Evolutionary conservation across 2,329 filamentous ascomycete species (phyloP), one percentile per base, ranked within the genome.

Genomic region (Cladosporium sp.): DNA sequence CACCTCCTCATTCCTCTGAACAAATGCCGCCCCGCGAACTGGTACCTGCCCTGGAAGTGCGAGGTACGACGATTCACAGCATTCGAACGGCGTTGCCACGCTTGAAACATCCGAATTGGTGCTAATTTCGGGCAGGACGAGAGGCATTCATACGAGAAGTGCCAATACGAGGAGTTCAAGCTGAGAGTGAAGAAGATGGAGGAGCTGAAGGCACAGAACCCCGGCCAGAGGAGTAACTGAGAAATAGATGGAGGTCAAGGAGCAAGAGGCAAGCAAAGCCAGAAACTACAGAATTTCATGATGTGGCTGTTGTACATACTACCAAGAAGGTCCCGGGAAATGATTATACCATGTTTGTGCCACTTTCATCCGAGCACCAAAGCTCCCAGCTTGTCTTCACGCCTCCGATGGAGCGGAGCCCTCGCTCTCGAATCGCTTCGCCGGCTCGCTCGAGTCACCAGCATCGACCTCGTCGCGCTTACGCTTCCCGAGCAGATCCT

Each of bases 161-260:
- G 93, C 82, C 93, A 98, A 69, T 98, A 98, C 74, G 87, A 87
- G 60, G 93, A 97, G 72, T 98, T 98, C 80, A 95, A 95, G 84
- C 89, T 92, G 81, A 85, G 93, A 54, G 93, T 98, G 60, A 89
- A 87, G 68, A 97, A 95, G 84, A 98, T 98, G 93, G 84, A 97
- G 66, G 91, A 98, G 78, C 75, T 98, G 68, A 82, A 90, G 69
- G 91, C 83, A 61, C 84, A 87, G 56, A 95, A 95, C 81, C 83
- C 76, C 54, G 90, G 89, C 57, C 84, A 81, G 66, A 83, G 92
- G 72, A 95, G 87, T 79, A 96, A 95, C 75, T 95, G 7, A 28
- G 22, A 7, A 28, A 18, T 18, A 46, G 40, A 34, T 3, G 41
- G 72, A 52, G 34, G 11, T 18, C 3, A 7, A 22, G 14, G 16